Evolutionary conservation across 495 filamentous ascomycete species (phyloP).

Genomic region (Annulohypoxylon maeteangense): DNA sequence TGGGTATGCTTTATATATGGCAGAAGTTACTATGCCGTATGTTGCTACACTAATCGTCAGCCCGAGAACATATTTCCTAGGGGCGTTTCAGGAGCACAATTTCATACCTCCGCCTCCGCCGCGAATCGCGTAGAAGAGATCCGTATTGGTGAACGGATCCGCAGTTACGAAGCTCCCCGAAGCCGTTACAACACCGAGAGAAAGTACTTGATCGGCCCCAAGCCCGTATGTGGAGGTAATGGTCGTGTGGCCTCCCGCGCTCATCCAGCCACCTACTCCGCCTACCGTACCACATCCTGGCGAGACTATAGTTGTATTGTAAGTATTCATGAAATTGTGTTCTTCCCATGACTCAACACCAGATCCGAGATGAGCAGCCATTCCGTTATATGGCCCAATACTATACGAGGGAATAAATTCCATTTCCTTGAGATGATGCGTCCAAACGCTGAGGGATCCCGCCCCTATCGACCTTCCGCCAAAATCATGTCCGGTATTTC

Average conservation of each 20-base stretch:
- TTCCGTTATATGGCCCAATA: slow-evolving; percentile 51
- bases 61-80: neutral
- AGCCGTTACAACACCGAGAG: slow-evolving; percentile 65
- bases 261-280: slow-evolving; percentile 49
- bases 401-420: slow-evolving; percentile 55
- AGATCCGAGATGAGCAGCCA: slow-evolving; percentile 54
- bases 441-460: slow-evolving; percentile 69
- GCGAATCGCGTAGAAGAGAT: slow-evolving; percentile 69
- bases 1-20: slow-evolving; percentile 58
- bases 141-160: slow-evolving; percentile 58
- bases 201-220: slow-evolving; percentile 64
- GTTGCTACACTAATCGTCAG: slow-evolving; percentile 52
- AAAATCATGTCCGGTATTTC: slow-evolving; percentile 76
- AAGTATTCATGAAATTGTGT: slow-evolving; percentile 43
- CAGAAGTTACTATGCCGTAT: slow-evolving; percentile 65
- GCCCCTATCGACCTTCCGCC: slow-evolving; percentile 62
- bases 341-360: slow-evolving; percentile 58
- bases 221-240: slow-evolving; percentile 63
- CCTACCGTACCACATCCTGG: slow-evolving; percentile 54
- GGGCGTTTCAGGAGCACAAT: neutral
- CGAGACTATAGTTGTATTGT: slow-evolving; percentile 54
- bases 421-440: slow-evolving; percentile 62
- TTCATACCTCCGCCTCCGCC: slow-evolving; percentile 60
- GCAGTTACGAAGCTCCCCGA: slow-evolving; percentile 63
- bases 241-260: slow-evolving; percentile 63